Percentiles rank a stretch among this genome's conserved stretches.
These are phyloP conservation scores for Arabidopsis hybrid DNA, from an alignment of 441 rosid species.

Conservation along the genomic window DNA sequence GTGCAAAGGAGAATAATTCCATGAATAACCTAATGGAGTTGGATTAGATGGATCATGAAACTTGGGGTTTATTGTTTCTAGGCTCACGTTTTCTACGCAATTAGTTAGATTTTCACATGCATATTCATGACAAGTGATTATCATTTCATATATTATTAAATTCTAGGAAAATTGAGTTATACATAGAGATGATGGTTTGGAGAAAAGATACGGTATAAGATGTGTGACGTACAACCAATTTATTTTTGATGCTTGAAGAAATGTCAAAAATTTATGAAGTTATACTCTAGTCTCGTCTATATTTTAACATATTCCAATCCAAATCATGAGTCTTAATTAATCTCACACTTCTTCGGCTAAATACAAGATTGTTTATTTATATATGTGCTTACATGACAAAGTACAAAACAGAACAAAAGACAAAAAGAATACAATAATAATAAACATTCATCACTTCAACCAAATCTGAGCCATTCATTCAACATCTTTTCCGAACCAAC, in stretches of 20 bases:
- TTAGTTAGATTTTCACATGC: not conserved
- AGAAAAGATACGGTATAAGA: not conserved
- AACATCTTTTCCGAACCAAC: constrained; percentile 24
- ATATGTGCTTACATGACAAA: constrained; percentile 20
- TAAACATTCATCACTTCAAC: constrained; percentile 33
- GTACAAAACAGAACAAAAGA: constrained; percentile 27
- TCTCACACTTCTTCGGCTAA: constrained; percentile 2
- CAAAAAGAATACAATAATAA: constrained; percentile 11
- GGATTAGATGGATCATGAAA: constrained; percentile 38
- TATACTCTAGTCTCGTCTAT: not conserved
- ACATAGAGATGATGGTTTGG: not conserved
- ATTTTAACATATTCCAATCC: not conserved
- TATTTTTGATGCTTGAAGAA: not conserved
- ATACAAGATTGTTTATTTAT: constrained; percentile 15
- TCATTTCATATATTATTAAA: not conserved
- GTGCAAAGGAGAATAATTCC: constrained; percentile 15
- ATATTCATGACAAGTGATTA: not conserved
- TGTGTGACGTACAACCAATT: not conserved
- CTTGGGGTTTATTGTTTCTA: constrained; percentile 21
- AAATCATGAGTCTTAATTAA: not conserved
- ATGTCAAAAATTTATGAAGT: not conserved
- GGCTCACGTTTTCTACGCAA: not conserved
- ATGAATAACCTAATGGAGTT: constrained; percentile 37
- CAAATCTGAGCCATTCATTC: constrained; percentile 19
- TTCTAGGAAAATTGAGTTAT: not conserved